These are phyloP conservation scores for Fusarium sp. DNA, from an alignment of 2,329 filamentous ascomycete species.

Conservation along the genomic window DNA sequence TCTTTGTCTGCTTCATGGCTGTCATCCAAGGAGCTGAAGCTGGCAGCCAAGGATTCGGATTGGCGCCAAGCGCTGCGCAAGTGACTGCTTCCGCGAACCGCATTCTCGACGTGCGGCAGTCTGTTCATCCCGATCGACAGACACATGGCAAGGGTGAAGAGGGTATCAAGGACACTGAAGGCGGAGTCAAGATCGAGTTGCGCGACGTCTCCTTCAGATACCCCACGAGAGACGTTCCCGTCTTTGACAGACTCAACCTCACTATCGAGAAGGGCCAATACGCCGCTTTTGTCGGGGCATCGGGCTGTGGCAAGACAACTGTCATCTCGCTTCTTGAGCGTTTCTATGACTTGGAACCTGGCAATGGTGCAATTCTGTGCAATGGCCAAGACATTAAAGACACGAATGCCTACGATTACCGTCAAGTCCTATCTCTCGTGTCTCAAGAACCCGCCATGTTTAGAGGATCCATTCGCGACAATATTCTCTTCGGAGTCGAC, in stretches of 20 bases:
- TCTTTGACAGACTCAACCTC: conserved; percentile 71
- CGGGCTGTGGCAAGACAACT: conserved; percentile 78
- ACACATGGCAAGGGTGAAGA: accelerated
- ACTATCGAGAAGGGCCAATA: conserved; percentile 76
- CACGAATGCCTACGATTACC: conserved; percentile 71
- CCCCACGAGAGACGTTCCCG: conserved; percentile 65
- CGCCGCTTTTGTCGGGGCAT: conserved; percentile 75
- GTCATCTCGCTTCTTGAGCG: conserved; percentile 73
- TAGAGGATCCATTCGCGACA: conserved; percentile 76
- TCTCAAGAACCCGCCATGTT: conserved; percentile 81
- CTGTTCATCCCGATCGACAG: neutral
- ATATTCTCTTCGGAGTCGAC: conserved; percentile 72
- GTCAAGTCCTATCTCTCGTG: conserved; percentile 74
- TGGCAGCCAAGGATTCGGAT: conserved; percentile 21
- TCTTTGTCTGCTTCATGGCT: conserved; percentile 66
- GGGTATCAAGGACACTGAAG: conserved; percentile 54
- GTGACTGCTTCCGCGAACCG: conserved; percentile 36
- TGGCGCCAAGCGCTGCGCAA: conserved; percentile 39
- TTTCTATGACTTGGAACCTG: conserved; percentile 73
- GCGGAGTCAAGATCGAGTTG: conserved; percentile 68
- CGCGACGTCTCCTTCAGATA: conserved; percentile 69
- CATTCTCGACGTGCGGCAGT: conserved; percentile 47
- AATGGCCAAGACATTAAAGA: conserved; percentile 69
- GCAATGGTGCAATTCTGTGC: conserved; percentile 70
- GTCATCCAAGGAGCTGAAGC: conserved; percentile 64